These are phyloP conservation scores for Aspergillus carlsbadensis DNA, from an alignment of 495 filamentous ascomycete species.

Conservation along the genomic window DNA sequence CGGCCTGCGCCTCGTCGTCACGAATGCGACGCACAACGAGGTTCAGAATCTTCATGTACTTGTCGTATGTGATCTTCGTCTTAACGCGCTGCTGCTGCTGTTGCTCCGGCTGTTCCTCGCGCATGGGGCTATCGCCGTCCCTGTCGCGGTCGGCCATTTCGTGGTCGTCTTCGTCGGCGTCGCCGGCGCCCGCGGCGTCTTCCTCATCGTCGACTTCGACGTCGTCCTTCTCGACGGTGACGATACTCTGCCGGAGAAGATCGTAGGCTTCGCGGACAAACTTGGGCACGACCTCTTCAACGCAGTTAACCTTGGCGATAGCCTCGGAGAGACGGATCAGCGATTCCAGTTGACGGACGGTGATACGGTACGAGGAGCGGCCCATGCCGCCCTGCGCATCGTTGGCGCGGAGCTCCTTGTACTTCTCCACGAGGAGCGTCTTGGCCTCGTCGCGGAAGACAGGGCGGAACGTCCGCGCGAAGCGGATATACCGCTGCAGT, in stretches of 20 bases:
- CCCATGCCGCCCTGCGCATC: slow-evolving; percentile 94
- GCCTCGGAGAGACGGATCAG: slow-evolving; percentile 93
- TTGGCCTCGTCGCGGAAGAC: slow-evolving; percentile 90
- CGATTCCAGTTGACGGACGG: slow-evolving; percentile 91
- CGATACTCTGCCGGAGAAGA: slow-evolving; percentile 87
- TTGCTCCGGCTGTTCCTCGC: slow-evolving; percentile 46
- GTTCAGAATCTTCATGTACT: slow-evolving; percentile 89
- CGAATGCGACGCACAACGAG: slow-evolving; percentile 77
- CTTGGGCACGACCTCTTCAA: slow-evolving; percentile 79
- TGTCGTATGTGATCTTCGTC: slow-evolving; percentile 93
- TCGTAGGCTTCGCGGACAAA: slow-evolving; percentile 92
- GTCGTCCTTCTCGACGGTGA: slow-evolving; percentile 97
- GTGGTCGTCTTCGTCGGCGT: slow-evolving; percentile 30
- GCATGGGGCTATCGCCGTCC: slow-evolving; percentile 74
- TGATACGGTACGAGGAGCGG: slow-evolving; percentile 92
- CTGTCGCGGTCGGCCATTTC: slow-evolving; percentile 50
- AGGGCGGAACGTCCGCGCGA: slow-evolving; percentile 90
- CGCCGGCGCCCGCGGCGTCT: slow-evolving; percentile 26
- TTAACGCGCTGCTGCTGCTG: slow-evolving; percentile 51
- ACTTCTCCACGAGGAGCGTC: slow-evolving; percentile 79
- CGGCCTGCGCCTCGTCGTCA: slow-evolving; percentile 66
- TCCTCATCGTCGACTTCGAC: slow-evolving; percentile 92
- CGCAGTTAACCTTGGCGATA: slow-evolving; percentile 95
- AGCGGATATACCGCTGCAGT: slow-evolving; percentile 94
- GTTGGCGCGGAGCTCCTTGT: slow-evolving; percentile 92